Conservation (phyloP, 23 red algal genomes). For the Gracilaria domingensis region DNA sequence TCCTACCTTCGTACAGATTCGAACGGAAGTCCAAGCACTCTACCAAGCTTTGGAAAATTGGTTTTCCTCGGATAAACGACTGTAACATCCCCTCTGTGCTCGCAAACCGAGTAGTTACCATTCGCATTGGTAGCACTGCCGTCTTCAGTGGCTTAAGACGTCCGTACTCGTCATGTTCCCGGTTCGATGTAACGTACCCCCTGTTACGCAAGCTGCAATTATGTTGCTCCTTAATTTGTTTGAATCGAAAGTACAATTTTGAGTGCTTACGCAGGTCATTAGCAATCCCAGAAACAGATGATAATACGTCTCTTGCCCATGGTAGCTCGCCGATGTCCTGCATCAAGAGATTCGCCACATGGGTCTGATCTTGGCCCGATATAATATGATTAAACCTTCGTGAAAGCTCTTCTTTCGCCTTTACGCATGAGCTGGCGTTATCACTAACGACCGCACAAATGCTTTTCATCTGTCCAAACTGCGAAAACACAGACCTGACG, state of each 20-base stretch:
- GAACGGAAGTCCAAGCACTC: background rate
- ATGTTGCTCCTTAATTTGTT: background rate
- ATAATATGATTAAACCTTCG: background rate
- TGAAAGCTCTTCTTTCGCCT: background rate
- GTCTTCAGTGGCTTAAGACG: background rate
- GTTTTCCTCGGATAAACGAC: background rate
- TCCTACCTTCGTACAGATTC: background rate
- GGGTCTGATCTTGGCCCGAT: constrained; percentile 13
- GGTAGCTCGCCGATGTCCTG: background rate
- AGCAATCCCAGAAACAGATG: background rate
- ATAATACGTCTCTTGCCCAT: background rate
- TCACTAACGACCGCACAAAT: background rate
- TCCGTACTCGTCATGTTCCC: background rate
- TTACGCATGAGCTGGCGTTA: background rate
- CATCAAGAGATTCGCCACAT: background rate
- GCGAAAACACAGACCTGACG: background rate
- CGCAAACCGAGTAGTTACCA: background rate
- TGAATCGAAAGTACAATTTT: background rate
- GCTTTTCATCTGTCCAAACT: background rate
- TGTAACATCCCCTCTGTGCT: background rate
- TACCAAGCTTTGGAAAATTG: background rate
- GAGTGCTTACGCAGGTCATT: background rate
- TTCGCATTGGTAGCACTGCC: background rate
- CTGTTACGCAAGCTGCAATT: background rate
- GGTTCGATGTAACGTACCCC: background rate